A percentile compares a stretch with the other conserved stretches of the same genome.
phyloP scores from a whole-genome alignment of 1,139 yeast genomes.

The Zygosaccharomyces sapae region DNA sequence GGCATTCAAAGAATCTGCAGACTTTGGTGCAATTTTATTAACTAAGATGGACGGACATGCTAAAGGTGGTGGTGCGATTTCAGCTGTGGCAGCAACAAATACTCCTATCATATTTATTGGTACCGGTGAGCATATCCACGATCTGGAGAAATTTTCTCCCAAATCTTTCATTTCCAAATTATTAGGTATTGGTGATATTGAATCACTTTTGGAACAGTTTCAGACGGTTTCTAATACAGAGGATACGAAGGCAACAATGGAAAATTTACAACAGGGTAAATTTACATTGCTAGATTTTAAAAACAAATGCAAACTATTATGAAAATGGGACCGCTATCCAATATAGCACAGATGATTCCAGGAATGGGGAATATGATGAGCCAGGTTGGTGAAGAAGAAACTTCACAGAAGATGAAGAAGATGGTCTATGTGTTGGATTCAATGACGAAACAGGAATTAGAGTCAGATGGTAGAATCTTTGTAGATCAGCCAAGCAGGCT shows the following conservation, averaged over 20 bases:
- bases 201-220: conserved; percentile 90
- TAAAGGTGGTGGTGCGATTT: conserved; percentile 98
- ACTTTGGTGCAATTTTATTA: conserved; percentile 91
- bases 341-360: conserved; percentile 93
- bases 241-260: conserved; percentile 89
- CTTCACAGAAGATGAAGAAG: conserved; percentile 71
- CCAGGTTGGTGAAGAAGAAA: conserved; percentile 88
- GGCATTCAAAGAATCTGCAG: conserved; percentile 89
- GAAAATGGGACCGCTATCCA: conserved; percentile 94
- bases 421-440: conserved; percentile 95
- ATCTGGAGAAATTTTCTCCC: conserved; percentile 88
- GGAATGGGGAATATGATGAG: conserved; percentile 85
- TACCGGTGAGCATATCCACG: conserved; percentile 96
- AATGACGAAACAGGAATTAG: conserved; percentile 89
- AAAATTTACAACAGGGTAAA: conserved; percentile 91
- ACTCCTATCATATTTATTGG: conserved; percentile 97
- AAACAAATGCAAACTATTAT: conserved; percentile 92
- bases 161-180: conserved; percentile 82
- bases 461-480: conserved; percentile 82
- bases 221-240: conserved; percentile 66
- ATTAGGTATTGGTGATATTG: conserved; percentile 93
- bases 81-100: conserved; percentile 95
- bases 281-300: conserved; percentile 89
- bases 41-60: conserved; percentile 99
- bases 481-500: conserved; percentile 79